phyloP scores from a whole-genome alignment of 768 basidiomycete genomes.

The Trametes elegans region DNA sequence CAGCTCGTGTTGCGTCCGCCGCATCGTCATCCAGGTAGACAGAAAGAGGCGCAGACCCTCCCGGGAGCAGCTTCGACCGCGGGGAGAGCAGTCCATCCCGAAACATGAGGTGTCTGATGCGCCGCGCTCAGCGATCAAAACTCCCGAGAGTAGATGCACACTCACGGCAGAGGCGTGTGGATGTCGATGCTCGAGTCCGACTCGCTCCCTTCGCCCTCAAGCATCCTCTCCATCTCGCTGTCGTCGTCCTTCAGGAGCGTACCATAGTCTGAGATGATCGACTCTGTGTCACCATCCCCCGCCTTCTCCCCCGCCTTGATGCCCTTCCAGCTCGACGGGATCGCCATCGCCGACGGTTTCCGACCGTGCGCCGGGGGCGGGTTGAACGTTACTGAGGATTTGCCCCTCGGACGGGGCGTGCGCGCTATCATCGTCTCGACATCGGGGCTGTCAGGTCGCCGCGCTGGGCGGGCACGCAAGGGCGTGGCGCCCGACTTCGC shows the following conservation, averaged over 20 bases:
- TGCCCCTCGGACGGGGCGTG: conserved; percentile 32
- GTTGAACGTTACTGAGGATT: conserved; percentile 22
- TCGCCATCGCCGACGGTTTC: conserved; percentile 10
- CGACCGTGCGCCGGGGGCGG: conserved; percentile 19
- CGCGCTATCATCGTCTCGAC: conserved; percentile 31
- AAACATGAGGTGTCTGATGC: conserved; percentile 38
- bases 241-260: conserved; percentile 18
- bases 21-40: conserved; percentile 11
- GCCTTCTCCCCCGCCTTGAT: neutral
- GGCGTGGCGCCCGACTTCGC: neutral
- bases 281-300: conserved; percentile 9
- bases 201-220: conserved; percentile 28
- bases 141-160: conserved; percentile 2
- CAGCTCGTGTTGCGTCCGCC: conserved; percentile 7
- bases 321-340: conserved; percentile 19
- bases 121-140: neutral
- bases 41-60: conserved; percentile 19
- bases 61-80: conserved; percentile 37
- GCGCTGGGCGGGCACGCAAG: neutral
- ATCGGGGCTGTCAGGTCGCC: conserved; percentile 32
- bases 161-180: conserved; percentile 40
- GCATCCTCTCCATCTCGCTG: conserved; percentile 13
- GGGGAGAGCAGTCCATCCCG: conserved; percentile 40
- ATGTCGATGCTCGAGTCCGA: conserved; percentile 39
- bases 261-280: conserved; percentile 17